phyloP scores from a whole-genome alignment of 768 basidiomycete genomes.

The Russula sp. region DNA sequence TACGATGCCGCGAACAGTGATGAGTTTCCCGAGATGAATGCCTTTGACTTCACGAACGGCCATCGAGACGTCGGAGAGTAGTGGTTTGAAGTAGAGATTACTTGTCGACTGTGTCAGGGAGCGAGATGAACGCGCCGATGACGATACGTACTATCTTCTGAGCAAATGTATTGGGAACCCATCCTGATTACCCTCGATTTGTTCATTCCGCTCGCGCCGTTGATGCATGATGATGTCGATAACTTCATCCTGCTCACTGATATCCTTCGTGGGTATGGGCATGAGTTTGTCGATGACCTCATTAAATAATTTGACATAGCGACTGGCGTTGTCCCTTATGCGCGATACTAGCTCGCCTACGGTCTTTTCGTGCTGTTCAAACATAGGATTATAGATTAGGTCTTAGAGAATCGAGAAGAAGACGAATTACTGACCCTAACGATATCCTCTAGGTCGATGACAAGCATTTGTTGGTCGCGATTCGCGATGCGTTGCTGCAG shows the following conservation, averaged over 20 bases:
- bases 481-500: conserved; percentile 86
- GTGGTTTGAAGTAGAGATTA: conserved; percentile 90
- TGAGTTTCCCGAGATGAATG: conserved; percentile 79
- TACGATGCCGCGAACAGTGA: conserved; percentile 96
- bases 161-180: conserved; percentile 89
- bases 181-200: conserved; percentile 63
- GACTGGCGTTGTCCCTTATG: conserved; percentile 79
- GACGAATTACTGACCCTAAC: conserved; percentile 45
- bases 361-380: conserved; percentile 57
- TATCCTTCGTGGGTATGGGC: conserved; percentile 84
- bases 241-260: conserved; percentile 88
- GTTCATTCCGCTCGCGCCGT: conserved; percentile 80
- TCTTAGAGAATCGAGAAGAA: no score
- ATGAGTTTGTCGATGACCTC: conserved; percentile 88
- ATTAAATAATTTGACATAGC: conserved; percentile 85
- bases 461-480: conserved; percentile 83
- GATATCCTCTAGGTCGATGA: conserved; percentile 87
- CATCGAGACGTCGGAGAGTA: conserved; percentile 65
- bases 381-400: neutral
- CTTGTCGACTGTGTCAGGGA: conserved; percentile 39
- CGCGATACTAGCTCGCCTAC: conserved; percentile 69
- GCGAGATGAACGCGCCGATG: neutral
- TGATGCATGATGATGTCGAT: conserved; percentile 97
- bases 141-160: conserved; percentile 80
- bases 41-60: conserved; percentile 93